Conservation (phyloP, 2,329 filamentous ascomycete species). For the Uncinocarpus reesii region DNA sequence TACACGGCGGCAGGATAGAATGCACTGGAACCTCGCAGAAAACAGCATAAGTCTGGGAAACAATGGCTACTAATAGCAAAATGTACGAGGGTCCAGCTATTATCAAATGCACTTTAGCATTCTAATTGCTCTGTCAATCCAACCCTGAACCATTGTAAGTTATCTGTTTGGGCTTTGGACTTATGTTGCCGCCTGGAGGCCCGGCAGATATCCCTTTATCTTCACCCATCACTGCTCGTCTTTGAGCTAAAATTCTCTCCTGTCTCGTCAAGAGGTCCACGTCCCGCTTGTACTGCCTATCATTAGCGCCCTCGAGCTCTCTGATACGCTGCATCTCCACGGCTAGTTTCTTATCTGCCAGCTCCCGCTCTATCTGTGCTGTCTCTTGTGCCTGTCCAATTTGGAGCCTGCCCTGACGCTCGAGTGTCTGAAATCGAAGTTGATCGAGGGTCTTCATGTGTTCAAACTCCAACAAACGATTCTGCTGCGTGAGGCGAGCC, state of each 20-base stretch:
- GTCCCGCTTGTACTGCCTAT: constrained; percentile 17
- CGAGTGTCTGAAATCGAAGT: constrained; percentile 14
- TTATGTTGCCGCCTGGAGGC: neutral
- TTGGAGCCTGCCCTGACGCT: constrained; percentile 13
- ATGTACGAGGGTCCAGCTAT: too few species aligned
- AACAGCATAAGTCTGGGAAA: too few species aligned
- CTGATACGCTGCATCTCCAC: constrained; percentile 13
- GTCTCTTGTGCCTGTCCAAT: constrained; percentile 13
- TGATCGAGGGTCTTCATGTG: constrained; percentile 13
- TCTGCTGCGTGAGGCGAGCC: constrained; percentile 10
- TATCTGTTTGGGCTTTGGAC: constrained; percentile 1
- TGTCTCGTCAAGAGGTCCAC: constrained; percentile 15
- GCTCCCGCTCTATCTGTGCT: constrained; percentile 12
- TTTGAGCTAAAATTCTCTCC: constrained; percentile 11
- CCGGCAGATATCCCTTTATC: neutral
- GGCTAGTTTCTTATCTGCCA: constrained; percentile 14
- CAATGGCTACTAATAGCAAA: too few species aligned
- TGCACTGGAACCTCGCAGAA: neutral
- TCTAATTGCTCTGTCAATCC: neutral
- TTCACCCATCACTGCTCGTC: constrained; percentile 12
- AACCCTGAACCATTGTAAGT: constrained; percentile 7
- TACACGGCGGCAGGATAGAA: neutral
- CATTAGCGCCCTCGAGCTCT: constrained; percentile 16
- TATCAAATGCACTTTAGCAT: too few species aligned
- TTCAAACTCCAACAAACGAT: constrained; percentile 13